Conservation (phyloP, 768 basidiomycete species). For the Tylopilus vinaceipallidus region DNA sequence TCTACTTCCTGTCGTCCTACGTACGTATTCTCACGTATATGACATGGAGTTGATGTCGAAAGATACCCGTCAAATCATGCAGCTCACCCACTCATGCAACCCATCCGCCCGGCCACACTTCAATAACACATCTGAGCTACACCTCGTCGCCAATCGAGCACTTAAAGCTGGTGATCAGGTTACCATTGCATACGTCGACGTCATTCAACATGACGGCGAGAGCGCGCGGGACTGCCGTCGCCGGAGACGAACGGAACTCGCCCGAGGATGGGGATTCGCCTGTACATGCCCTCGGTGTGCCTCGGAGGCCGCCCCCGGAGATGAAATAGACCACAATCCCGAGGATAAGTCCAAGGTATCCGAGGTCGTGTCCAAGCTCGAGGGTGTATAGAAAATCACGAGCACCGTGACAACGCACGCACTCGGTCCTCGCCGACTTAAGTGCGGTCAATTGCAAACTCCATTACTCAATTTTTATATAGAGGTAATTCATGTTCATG, state of each 20-base stretch:
- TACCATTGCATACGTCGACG: slow-evolving; percentile 74
- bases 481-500: background rate
- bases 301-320: slow-evolving; percentile 43
- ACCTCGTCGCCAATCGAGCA: slow-evolving; percentile 62
- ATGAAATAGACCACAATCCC: slow-evolving; percentile 33
- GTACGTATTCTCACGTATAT: slow-evolving; percentile 30
- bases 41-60: background rate
- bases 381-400: slow-evolving; percentile 19
- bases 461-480: background rate
- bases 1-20: slow-evolving; percentile 79
- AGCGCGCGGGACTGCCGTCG: slow-evolving; percentile 52
- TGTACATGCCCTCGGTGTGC: slow-evolving; percentile 68
- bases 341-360: slow-evolving; percentile 54
- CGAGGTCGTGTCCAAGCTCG: slow-evolving; percentile 32
- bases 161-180: slow-evolving; percentile 77
- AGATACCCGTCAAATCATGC: background rate
- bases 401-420: background rate
- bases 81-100: slow-evolving; percentile 72
- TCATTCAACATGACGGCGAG: slow-evolving; percentile 54
- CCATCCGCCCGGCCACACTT: slow-evolving; percentile 69
- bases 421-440: background rate
- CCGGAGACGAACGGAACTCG: slow-evolving; percentile 69
- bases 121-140: slow-evolving; percentile 65
- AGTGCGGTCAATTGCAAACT: background rate
- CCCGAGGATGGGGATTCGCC: slow-evolving; percentile 79